These are phyloP conservation scores for Thinopyrum elongatum DNA, from an alignment of 176 grass and related monocot genomes.

Conservation along the genomic window DNA sequence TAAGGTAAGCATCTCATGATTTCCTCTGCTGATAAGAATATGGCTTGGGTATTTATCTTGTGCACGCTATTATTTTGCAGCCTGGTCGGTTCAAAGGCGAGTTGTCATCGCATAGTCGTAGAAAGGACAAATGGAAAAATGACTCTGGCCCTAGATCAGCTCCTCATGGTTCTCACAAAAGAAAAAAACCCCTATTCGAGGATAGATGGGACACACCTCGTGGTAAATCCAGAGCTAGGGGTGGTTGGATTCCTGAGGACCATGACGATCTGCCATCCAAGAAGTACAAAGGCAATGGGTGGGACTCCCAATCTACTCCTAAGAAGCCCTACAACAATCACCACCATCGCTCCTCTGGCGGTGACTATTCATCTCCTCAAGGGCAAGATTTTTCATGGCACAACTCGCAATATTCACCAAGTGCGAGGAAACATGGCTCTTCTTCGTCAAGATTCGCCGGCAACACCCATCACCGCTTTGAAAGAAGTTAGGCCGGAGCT, in stretches of 20 bases:
- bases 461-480: constrained; percentile 41
- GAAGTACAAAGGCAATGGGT: constrained; percentile 60
- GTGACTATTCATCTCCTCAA: constrained; percentile 55
- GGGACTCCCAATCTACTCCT: constrained; percentile 46
- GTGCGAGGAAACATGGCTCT: constrained; percentile 24
- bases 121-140: constrained; percentile 40
- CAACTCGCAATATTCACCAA: constrained; percentile 29
- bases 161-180: constrained; percentile 49
- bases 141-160: constrained; percentile 62
- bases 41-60: background rate
- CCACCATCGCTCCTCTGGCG: constrained; percentile 12
- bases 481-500: constrained; percentile 29
- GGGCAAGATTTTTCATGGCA: constrained; percentile 12
- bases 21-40: constrained; percentile 5
- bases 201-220: constrained; percentile 39
- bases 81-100: constrained; percentile 37
- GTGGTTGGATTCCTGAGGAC: constrained; percentile 66
- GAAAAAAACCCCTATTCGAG: constrained; percentile 48
- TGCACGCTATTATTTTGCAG: constrained; percentile 29
- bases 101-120: constrained; percentile 37
- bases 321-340: constrained; percentile 35
- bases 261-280: constrained; percentile 38
- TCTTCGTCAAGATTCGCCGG: constrained; percentile 36
- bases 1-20: constrained; percentile 36
- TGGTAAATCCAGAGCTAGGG: constrained; percentile 60